These are phyloP conservation scores for Xanthoconium stramineum DNA, from an alignment of 768 basidiomycete genomes.

Conservation along the genomic window DNA sequence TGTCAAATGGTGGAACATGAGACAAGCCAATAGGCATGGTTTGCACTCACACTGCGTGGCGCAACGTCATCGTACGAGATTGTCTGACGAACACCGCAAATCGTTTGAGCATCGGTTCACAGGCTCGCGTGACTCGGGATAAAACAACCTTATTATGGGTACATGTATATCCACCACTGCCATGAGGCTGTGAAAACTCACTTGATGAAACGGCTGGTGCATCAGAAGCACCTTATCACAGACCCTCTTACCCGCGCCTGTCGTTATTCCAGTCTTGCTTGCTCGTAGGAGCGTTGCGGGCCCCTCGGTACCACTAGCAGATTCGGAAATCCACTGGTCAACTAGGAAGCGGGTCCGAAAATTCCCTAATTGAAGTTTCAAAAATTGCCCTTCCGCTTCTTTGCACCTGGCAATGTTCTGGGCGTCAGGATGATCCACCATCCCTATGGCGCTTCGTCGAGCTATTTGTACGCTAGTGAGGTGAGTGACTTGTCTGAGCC, in stretches of 20 bases:
- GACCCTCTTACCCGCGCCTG: constrained; percentile 2
- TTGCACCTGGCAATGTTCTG: constrained; percentile 15
- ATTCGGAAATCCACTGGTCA: constrained; percentile 3
- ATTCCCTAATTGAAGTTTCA: not conserved
- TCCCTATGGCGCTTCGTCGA: constrained; percentile 28
- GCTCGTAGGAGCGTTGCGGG: not conserved
- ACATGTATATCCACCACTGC: not conserved
- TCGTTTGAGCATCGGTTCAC: no score
- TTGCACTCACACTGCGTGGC: no score
- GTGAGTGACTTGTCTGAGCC: constrained; percentile 8
- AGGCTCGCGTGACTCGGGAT: no score
- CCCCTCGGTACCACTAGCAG: not conserved
- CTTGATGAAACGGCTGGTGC: not conserved
- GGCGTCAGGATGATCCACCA: constrained; percentile 28
- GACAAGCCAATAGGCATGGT: no score
- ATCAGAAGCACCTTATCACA: not conserved
- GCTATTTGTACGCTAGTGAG: constrained; percentile 24
- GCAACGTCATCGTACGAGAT: no score
- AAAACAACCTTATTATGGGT: no score
- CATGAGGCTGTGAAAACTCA: constrained; percentile 7
- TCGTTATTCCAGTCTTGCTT: not conserved
- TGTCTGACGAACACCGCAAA: no score
- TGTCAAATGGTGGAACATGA: no score
- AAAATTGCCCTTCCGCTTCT: constrained; percentile 1
- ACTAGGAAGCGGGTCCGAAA: not conserved